Evolutionary conservation across 2,329 filamentous ascomycete species (phyloP), one percentile per base, ranked within the genome.

Genomic region (Lojkania enalia): DNA sequence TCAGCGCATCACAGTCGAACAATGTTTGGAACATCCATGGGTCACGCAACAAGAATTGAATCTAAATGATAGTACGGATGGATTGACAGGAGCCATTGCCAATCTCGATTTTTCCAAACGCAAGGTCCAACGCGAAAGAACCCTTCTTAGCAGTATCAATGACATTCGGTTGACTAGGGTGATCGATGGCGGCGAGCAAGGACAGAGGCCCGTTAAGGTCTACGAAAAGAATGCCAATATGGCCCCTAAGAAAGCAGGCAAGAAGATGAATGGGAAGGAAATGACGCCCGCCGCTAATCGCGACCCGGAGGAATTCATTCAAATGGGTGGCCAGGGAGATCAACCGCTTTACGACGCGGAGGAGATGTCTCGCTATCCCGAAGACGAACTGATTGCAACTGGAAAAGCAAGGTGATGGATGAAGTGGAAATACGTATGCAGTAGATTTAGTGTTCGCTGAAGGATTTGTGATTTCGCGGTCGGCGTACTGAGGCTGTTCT

Each of bases 11-110:
- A 92, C 88, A 0, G 84, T 99, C 48, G 91, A 97, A 53, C 84
- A 95, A 60, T 97, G 94, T 63, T 79, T 99, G 7, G 77, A 87
- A 54, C 94, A 99, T 64, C 90, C 92, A 0, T 99, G 94, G 94
- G 82, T 90, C 42, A 90, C 83, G 0, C 79, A 83, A 39, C 50
- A 54, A 37, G 55, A 55, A 4, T 60, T 71, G 37, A 84, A 79
- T 48, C 77, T 86, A 20, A 85, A 84, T 49, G 92, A 96, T 72
- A 96, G 90, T 71, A 96, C 91, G 13, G 90, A 95, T 62, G 91
- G 92, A 4, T 78, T 99, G 16, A 91, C 94, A 0, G 88, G 88
- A n/a, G 90, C 88, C 21, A 82, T 99, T 56, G 84, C 83, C 18
- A 81, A 82, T 9, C 79, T 99, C 7, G 90, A 94, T 56, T 91